phyloP scores from a whole-genome alignment of 345 rosid species.

The Punica granatum region DNA sequence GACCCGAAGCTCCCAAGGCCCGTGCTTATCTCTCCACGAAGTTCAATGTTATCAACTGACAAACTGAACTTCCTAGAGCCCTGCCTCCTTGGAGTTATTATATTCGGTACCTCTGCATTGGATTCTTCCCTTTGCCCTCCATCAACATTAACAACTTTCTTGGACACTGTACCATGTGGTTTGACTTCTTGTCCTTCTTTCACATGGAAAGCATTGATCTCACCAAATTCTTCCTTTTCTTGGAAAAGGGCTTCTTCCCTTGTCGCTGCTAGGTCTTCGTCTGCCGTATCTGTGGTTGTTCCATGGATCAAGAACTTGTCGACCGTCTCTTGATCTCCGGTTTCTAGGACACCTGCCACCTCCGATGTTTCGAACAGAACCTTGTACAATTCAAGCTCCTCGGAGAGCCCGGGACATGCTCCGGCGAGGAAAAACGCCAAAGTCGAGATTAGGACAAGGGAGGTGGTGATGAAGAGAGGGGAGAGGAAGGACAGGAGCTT shows the following conservation, averaged over 20 bases:
- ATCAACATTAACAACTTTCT: slow-evolving; percentile 31
- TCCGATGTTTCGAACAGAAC: slow-evolving; percentile 42
- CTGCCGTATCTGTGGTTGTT: not conserved
- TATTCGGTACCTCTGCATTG: slow-evolving; percentile 16
- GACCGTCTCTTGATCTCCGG: slow-evolving; percentile 15
- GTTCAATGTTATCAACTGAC: slow-evolving; percentile 9
- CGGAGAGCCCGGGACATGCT: slow-evolving; percentile 18
- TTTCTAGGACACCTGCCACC: slow-evolving; percentile 5
- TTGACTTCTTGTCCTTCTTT: slow-evolving; percentile 41
- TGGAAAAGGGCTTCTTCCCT: not conserved
- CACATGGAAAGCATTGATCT: slow-evolving; percentile 11
- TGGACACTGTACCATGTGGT: slow-evolving; percentile 24
- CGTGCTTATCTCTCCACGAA: not conserved
- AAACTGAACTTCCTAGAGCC: not conserved
- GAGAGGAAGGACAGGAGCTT: slow-evolving; percentile 61
- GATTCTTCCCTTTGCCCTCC: slow-evolving; percentile 30
- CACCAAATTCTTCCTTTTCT: not conserved
- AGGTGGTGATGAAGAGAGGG: slow-evolving; percentile 65
- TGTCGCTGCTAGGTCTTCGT: not conserved
- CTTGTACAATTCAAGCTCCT: slow-evolving; percentile 46
- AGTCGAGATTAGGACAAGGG: slow-evolving; percentile 36
- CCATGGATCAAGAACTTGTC: slow-evolving; percentile 15
- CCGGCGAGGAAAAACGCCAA: slow-evolving; percentile 17
- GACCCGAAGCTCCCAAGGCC: slow-evolving; percentile 54
- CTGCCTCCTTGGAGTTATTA: slow-evolving; percentile 10